Percentiles rank a stretch among this genome's conserved stretches.
Conservation (phyloP, 2,329 filamentous ascomycete genomes). For the Ascochyta rabiei region DNA sequence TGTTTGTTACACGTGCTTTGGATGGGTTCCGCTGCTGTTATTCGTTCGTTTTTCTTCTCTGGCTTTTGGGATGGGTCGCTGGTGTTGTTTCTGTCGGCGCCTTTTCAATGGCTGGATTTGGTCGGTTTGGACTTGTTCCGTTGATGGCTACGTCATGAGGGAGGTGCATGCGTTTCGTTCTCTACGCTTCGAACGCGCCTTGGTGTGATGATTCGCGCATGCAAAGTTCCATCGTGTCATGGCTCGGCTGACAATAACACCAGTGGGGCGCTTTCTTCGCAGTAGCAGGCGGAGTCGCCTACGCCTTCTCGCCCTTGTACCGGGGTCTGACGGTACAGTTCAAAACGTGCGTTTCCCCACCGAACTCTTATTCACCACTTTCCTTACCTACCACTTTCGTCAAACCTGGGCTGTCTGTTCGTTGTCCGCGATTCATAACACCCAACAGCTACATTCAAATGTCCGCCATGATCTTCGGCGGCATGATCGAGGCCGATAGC, state of each 20-base stretch:
- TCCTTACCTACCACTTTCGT: too few relatives aligned
- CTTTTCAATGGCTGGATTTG: too few relatives aligned
- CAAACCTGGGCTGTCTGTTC: too few relatives aligned
- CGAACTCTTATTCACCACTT: too few relatives aligned
- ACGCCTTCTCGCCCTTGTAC: constrained; percentile 72
- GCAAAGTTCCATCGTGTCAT: too few relatives aligned
- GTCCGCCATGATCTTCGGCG: constrained; percentile 82
- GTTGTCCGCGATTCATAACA: too few relatives aligned
- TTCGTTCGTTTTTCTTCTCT: too few relatives aligned
- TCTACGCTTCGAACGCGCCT: too few relatives aligned
- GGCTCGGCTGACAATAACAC: not conserved
- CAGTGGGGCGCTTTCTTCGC: constrained; percentile 73
- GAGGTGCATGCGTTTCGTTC: not conserved
- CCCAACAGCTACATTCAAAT: constrained; percentile 74
- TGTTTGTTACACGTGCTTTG: constrained; percentile 14
- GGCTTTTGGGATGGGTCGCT: too few relatives aligned
- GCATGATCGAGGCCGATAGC: constrained; percentile 76
- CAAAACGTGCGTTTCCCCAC: constrained; percentile 44
- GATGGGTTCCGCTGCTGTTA: not conserved
- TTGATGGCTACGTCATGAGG: not conserved
- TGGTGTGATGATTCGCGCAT: too few relatives aligned
- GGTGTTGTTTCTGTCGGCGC: too few relatives aligned
- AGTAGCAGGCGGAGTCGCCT: constrained; percentile 66
- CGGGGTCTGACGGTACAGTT: constrained; percentile 56
- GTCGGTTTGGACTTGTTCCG: too few relatives aligned